A percentile compares a stretch with the other conserved stretches of the same genome.
Evolutionary conservation across 2,329 filamentous ascomycete species (phyloP).

Genomic region (Cercospora janseana): DNA sequence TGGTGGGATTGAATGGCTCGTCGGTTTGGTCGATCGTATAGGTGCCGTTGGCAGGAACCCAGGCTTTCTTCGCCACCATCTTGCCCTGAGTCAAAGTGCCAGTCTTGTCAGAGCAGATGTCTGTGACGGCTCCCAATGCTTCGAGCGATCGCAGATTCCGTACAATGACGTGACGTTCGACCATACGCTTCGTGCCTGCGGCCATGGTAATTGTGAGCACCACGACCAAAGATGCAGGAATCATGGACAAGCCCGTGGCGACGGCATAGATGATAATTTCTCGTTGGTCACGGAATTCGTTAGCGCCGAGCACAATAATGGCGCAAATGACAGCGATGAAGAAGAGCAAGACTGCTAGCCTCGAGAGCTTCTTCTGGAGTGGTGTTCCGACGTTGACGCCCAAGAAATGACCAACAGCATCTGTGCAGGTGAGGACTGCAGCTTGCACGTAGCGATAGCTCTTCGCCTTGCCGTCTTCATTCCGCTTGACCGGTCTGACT

Average conservation of each 20-base stretch:
- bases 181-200: conserved; percentile 63
- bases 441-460: conserved; percentile 48
- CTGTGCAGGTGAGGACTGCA: conserved; percentile 52
- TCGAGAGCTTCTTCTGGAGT: conserved; percentile 78
- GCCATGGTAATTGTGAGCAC: conserved; percentile 47
- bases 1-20: conserved; percentile 59
- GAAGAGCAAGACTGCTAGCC: conserved; percentile 79
- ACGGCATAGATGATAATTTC: conserved; percentile 67
- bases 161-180: conserved; percentile 63
- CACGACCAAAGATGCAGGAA: conserved; percentile 53
- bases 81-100: conserved; percentile 58
- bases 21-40: conserved; percentile 59
- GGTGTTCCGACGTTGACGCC: conserved; percentile 75
- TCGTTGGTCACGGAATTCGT: conserved; percentile 53
- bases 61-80: conserved; percentile 63
- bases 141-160: conserved; percentile 65
- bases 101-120: conserved; percentile 70
- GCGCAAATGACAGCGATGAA: conserved; percentile 68
- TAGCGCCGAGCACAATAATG: conserved; percentile 66
- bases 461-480: conserved; percentile 35
- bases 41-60: conserved; percentile 61
- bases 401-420: conserved; percentile 62
- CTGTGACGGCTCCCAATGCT: conserved; percentile 62
- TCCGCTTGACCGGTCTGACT: conserved; percentile 43
- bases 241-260: conserved; percentile 60